Base-by-base conservation (phyloP, 2,329 filamentous ascomycete species). In the Ceratocystis albifundus region DNA sequence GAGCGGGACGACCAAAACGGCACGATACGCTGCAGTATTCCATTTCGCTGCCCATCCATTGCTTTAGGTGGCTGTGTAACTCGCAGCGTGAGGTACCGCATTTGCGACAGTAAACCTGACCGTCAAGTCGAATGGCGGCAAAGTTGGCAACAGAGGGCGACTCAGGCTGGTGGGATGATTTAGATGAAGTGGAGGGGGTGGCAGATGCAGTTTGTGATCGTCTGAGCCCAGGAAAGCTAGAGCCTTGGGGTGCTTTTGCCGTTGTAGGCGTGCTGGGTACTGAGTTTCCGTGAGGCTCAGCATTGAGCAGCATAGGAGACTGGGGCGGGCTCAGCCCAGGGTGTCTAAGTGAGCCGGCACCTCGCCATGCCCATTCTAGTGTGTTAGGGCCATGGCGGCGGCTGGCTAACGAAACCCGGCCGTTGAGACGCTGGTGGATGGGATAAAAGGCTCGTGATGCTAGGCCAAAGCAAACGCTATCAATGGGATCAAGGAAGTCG, bases 291-390 rank as follows among this genome's bases (percentile, higher is more conserved):
- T 46, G 53, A 17, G 36, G 25, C 15, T 41, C 63, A 12, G 55
- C 10, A 2, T 44, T 25, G 62, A 61, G 48, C 25, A 57, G 66
- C 62, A 65, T 25, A 10, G 66, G 66, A 6, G 66, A 67, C 17
- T 64, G 53, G n/a, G 61, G 45, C 50, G 62, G 63, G 45, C 67
- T 48, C 62, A 67, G 25, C 41, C 64, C 61, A 15, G 67, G 67
- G 67, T 73, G 72, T 61, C 79, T 70, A 50, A 80, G 75, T 12
- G 76, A 76, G 0, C 79, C 79, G 2, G 82, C 81, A 63, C 81
- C 76, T 69, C 83, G 80, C 83, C 84, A 87, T 57, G 83, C 83
- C 78, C 82, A 84, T 72, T 87, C 84, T 71, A 84, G 78, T 69
- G 83, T 80, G 73, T 86, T 86, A 65, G 84, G 84, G 0, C 84